Percentiles rank a stretch among this genome's conserved stretches.
phyloP scores from a whole-genome alignment of 768 basidiomycete species.

The Strobilomyces confusus region DNA sequence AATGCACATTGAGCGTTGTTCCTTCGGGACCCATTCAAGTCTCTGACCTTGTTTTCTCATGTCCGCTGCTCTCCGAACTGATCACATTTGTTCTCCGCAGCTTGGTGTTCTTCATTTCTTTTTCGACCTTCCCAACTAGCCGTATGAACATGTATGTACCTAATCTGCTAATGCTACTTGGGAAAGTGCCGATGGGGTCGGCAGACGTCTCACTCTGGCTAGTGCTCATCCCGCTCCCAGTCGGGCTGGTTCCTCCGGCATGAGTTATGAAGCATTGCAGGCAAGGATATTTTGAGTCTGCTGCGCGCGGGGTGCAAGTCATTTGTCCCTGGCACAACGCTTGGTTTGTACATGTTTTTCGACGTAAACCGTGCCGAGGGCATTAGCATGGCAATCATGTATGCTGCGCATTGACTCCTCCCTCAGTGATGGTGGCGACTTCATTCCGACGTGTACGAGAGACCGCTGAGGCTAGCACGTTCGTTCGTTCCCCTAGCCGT shows the following conservation, averaged over 20 bases:
- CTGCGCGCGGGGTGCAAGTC: background rate
- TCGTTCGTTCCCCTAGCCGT: conserved; percentile 13
- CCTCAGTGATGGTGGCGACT: conserved; percentile 17
- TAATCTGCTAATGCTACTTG: conserved; percentile 7
- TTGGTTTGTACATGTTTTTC: background rate
- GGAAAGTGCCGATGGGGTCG: background rate
- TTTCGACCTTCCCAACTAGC: background rate
- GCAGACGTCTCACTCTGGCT: background rate
- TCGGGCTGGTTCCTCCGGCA: background rate
- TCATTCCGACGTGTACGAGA: conserved; percentile 14
- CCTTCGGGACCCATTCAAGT: conserved; percentile 82
- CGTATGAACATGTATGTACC: conserved; percentile 22
- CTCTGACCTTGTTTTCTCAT: conserved; percentile 45
- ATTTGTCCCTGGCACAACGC: background rate
- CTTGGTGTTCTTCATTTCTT: background rate
- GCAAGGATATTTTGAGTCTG: background rate
- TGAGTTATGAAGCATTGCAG: conserved; percentile 1
- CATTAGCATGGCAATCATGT: conserved; percentile 4
- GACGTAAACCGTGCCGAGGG: conserved; percentile 2
- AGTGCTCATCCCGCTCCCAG: background rate
- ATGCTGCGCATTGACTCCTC: background rate
- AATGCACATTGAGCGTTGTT: conserved; percentile 53
- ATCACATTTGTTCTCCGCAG: conserved; percentile 8
- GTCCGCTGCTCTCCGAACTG: conserved; percentile 9
- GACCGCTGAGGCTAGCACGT: conserved; percentile 8